Conservation (phyloP, 2,329 filamentous ascomycete genomes). For the Paramyrothecium roridum region DNA sequence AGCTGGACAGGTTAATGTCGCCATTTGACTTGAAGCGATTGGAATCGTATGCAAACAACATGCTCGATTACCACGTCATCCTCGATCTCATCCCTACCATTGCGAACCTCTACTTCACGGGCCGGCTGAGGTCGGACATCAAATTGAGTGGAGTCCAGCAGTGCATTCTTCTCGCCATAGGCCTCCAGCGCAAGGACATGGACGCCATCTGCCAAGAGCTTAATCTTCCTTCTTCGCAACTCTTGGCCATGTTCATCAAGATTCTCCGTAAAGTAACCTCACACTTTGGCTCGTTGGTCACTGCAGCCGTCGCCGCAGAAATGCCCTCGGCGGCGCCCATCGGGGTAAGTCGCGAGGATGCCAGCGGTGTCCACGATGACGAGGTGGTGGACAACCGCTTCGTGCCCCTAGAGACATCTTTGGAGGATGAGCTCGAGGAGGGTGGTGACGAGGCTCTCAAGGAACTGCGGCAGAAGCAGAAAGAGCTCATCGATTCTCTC, state of each 20-base stretch:
- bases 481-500: constrained; percentile 84
- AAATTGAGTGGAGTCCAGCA: constrained; percentile 80
- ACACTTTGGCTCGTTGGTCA: constrained; percentile 72
- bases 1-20: constrained; percentile 75
- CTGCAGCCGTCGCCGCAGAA: constrained; percentile 67
- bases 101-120: constrained; percentile 80
- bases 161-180: constrained; percentile 83
- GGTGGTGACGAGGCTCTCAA: constrained; percentile 73
- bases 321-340: constrained; percentile 57
- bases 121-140: constrained; percentile 64
- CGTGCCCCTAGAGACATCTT: constrained; percentile 64
- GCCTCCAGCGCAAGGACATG: constrained; percentile 85
- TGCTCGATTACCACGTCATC: constrained; percentile 97
- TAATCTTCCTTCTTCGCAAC: constrained; percentile 68
- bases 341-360: constrained; percentile 57
- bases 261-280: constrained; percentile 82
- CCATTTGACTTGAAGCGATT: constrained; percentile 94
- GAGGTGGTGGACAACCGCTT: constrained; percentile 65
- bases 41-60: constrained; percentile 93
- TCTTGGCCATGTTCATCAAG: constrained; percentile 97
- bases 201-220: constrained; percentile 79
- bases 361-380: constrained; percentile 65
- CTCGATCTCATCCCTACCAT: constrained; percentile 86
- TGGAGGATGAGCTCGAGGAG: constrained; percentile 82
- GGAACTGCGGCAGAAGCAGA: constrained; percentile 74